Conservation (phyloP, 495 filamentous ascomycete species). For the Apiosordaria backusii region DNA sequence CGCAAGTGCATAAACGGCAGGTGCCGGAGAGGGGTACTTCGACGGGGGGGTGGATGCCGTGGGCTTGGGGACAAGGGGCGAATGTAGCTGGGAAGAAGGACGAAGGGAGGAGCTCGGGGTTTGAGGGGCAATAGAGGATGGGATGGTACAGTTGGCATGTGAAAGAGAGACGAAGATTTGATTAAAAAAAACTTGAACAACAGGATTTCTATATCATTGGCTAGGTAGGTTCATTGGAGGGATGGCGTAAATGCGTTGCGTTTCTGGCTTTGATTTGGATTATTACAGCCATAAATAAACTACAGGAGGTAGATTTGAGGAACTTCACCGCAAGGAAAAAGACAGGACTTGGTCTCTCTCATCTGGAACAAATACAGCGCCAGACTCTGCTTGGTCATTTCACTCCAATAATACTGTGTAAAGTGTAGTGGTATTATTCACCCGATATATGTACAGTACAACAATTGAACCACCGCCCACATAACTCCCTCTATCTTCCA, state of each 20-base stretch:
- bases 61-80: slow-evolving; percentile 47
- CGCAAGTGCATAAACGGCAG: neutral
- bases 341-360: neutral
- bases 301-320: neutral
- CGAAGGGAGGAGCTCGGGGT: slow-evolving; percentile 27
- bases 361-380: neutral
- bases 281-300: neutral
- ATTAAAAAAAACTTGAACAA: neutral
- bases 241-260: neutral
- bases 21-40: slow-evolving; percentile 1
- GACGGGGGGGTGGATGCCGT: slow-evolving; percentile 56
- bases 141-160: no score
- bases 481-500: neutral
- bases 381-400: neutral
- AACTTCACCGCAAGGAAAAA: neutral
- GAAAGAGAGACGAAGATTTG: no score
- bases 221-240: neutral
- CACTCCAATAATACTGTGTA: no score
- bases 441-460: neutral
- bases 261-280: neutral
- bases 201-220: neutral
- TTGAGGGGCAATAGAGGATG: slow-evolving; percentile 26
- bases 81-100: neutral
- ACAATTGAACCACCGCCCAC: neutral
- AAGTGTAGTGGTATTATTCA: neutral